Evolutionary conservation across 2,329 filamentous ascomycete genomes (phyloP), one percentile per base, ranked within the genome.

Genomic region (Cercospora sp.): DNA sequence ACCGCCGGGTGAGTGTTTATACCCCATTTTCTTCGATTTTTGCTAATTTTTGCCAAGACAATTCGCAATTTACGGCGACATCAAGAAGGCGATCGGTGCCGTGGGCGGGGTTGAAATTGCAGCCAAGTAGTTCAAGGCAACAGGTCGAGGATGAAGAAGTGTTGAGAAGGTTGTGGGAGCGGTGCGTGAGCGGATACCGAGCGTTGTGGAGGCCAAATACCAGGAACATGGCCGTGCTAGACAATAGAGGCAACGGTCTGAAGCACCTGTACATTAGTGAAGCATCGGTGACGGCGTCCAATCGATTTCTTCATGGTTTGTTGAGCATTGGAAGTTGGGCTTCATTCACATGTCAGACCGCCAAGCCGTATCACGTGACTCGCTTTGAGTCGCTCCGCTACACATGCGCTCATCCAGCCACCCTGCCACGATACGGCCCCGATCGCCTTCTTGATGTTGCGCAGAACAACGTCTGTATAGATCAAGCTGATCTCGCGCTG

Each of bases 51-150:
- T 32, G 30, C 30, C 30, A 32, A 32, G 30, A 10, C 32, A 34
- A 12, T 34, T 34, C 10, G 32, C 32, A 9, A 34, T 34, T 5
- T 37, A 13, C 4, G 49, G 61, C 32, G 62, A 72, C 43, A 68
- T 74, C 61, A 73, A 74, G 69, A 74, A 75, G 69, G 74, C 75
- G 0, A 81, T 93, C 4, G 90, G 89, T 66, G 92, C 91, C 62
- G 87, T 85, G 13, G 90, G 89, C n/a, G 91, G 91, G 82, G 89
- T 93, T 37, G 91, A 93, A 81, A 90, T 93, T 72, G 80, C 66
- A 32, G 51, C 80, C 16, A 73, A 73, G 57, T 28, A 28, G 28
- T 7, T 5, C 28, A 5, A 5, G 5, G 28, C 28, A 28, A 32
- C 6, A 32, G 7, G 30, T 32, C 30, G 30, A 32, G 7, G 30